These are phyloP conservation scores for Chlorociboria aeruginascens DNA, from an alignment of 495 filamentous ascomycete species.

Conservation along the genomic window DNA sequence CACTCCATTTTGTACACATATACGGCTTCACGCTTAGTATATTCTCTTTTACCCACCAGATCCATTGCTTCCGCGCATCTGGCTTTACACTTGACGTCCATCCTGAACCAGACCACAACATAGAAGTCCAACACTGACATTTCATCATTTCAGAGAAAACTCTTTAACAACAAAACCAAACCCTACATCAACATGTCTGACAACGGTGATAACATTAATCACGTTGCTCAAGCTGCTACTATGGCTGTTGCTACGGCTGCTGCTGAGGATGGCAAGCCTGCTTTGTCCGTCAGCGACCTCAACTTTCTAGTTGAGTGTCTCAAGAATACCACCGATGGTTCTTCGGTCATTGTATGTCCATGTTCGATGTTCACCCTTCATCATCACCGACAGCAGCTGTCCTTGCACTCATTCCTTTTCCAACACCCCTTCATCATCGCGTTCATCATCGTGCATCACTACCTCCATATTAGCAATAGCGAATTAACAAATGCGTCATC, in stretches of 20 bases:
- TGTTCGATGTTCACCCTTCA: background rate
- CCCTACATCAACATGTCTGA: constrained; percentile 5
- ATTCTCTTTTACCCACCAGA: background rate
- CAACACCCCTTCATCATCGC: background rate
- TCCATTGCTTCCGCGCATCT: background rate
- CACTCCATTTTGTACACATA: no score
- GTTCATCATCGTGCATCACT: background rate
- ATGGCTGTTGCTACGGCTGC: background rate
- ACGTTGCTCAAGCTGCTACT: no score
- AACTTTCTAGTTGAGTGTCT: constrained; percentile 8
- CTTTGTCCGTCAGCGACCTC: constrained; percentile 3
- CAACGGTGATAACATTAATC: background rate
- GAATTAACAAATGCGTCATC: no score
- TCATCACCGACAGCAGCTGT: background rate
- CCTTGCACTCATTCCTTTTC: background rate
- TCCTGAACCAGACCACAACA: background rate
- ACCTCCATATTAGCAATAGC: no score
- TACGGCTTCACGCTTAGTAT: no score
- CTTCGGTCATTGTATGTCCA: constrained; percentile 5
- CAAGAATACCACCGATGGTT: background rate
- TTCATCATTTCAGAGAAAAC: background rate
- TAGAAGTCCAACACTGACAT: background rate
- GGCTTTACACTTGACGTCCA: background rate
- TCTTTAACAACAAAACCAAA: background rate
- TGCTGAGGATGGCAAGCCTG: background rate